These are phyloP conservation scores for Tephrocybe sp. DNA, from an alignment of 768 basidiomycete species.

Conservation along the genomic window DNA sequence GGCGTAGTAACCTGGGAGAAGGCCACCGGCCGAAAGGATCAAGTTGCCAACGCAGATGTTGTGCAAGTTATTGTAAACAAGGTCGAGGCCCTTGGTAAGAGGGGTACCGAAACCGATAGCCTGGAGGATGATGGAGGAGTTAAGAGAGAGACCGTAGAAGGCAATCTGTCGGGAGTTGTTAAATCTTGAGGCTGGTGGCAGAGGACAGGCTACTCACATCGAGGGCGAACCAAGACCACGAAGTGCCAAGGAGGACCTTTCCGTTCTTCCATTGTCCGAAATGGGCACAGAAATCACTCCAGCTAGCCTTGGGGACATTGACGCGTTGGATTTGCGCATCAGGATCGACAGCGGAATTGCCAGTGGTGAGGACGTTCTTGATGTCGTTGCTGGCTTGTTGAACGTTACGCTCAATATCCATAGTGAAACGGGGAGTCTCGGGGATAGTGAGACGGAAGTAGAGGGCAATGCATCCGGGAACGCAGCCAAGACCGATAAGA, in stretches of 20 bases:
- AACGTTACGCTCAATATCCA: constrained; percentile 89
- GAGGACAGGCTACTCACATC: constrained; percentile 49
- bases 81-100: constrained; percentile 27
- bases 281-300: constrained; percentile 65
- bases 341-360: constrained; percentile 47
- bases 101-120: constrained; percentile 74
- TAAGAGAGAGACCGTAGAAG: constrained; percentile 88
- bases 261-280: constrained; percentile 76
- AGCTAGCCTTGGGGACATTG: constrained; percentile 66
- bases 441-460: constrained; percentile 95
- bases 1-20: constrained; percentile 83
- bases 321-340: constrained; percentile 61
- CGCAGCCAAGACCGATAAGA: constrained; percentile 83
- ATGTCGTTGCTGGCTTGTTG: constrained; percentile 75
- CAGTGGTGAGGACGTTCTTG: constrained; percentile 58
- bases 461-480: constrained; percentile 79
- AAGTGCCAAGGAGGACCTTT: constrained; percentile 75
- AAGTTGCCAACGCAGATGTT: constrained; percentile 77
- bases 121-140: constrained; percentile 72
- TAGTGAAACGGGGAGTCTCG: constrained; percentile 88
- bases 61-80: constrained; percentile 56
- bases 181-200: not conserved
- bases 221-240: constrained; percentile 89
- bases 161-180: constrained; percentile 54
- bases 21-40: constrained; percentile 73